phyloP scores from a whole-genome alignment of 228 moss, liverwort and hornwort genomes.

The Sphagnum magellanicum region DNA sequence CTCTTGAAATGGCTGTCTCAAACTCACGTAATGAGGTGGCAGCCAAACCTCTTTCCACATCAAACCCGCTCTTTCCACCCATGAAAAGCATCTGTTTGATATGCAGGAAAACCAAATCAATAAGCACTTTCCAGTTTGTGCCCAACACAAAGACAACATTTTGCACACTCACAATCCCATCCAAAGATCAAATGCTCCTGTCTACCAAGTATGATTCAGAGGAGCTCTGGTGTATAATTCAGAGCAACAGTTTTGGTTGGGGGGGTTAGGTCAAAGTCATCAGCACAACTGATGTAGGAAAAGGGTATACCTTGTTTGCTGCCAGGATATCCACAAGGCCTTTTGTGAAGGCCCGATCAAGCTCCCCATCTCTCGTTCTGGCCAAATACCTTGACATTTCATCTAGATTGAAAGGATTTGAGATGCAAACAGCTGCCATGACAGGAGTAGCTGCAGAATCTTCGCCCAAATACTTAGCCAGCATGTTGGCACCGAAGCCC shows the following conservation, averaged over 20 bases:
- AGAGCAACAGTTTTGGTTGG: too few relatives aligned
- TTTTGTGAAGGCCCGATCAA: constrained; percentile 41
- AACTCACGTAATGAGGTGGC: constrained; percentile 74
- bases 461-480: constrained; percentile 84
- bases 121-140: not conserved
- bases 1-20: constrained; percentile 67
- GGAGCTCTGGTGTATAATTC: too few relatives aligned
- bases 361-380: constrained; percentile 37
- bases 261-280: too few relatives aligned
- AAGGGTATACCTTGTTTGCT: constrained; percentile 55
- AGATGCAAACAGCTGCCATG: constrained; percentile 78
- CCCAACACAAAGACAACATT: too few relatives aligned
- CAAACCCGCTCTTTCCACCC: constrained; percentile 55
- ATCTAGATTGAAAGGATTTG: constrained; percentile 68
- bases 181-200: not conserved
- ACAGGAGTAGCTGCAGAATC: constrained; percentile 48
- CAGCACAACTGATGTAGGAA: too few relatives aligned
- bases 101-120: not conserved
- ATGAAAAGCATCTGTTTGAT: constrained; percentile 68
- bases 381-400: constrained; percentile 26
- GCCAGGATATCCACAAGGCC: constrained; percentile 65
- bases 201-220: too few relatives aligned
- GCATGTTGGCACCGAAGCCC: constrained; percentile 85
- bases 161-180: not conserved
- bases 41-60: constrained; percentile 49